Evolutionary conservation across 2,329 filamentous ascomycete species (phyloP), one percentile per base, ranked within the genome.

Genomic region (Calycina herbarum): DNA sequence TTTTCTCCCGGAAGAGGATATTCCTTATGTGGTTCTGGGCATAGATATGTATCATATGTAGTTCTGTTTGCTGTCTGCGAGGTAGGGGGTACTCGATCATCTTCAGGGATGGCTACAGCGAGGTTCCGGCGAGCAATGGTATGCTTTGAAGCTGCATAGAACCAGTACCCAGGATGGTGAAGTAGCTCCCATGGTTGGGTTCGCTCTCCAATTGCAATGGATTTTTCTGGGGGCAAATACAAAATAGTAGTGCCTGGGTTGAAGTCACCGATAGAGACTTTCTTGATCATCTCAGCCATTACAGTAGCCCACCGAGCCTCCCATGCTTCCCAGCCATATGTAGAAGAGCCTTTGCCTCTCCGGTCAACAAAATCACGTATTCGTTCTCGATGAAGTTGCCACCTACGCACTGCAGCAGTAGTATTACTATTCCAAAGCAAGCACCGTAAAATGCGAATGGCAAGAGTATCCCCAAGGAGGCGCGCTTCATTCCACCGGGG

Each of bases 281-380:
- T 84, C 67, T 86, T 82, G 20, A 89, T 82, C 67, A 89, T 74
- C 57, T 85, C 81, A 1, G 85, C 86, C 87, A 89, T 89, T 13
- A 87, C 79, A 27, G 80, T 80, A 17, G 85, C 83, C 87, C 87
- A 89, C 64, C 91, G 85, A 51, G 92, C 88, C 78, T 97, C 91
- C 94, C 94, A 99, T 1, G 94, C 94, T 73, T 93, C 86, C 92
- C 94, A 98, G 5, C 93, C 92, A 76, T 98, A 98, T 70, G 92
- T 96, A 38, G 88, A 86, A 2, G 92, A 93, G 0, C 94, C 94
- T 72, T 92, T 92, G 3, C 93, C 94, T 70, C 90, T 88, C 20
- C 91, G 85, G 74, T 97, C 92, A 17, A 97, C 82, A 62, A 97
- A 86, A 72, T 92, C 90, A 64, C 83, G 84, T 69, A 94, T 88